Base-by-base conservation (phyloP, 2,329 filamentous ascomycete species). In the Xylariaceae sp. region DNA sequence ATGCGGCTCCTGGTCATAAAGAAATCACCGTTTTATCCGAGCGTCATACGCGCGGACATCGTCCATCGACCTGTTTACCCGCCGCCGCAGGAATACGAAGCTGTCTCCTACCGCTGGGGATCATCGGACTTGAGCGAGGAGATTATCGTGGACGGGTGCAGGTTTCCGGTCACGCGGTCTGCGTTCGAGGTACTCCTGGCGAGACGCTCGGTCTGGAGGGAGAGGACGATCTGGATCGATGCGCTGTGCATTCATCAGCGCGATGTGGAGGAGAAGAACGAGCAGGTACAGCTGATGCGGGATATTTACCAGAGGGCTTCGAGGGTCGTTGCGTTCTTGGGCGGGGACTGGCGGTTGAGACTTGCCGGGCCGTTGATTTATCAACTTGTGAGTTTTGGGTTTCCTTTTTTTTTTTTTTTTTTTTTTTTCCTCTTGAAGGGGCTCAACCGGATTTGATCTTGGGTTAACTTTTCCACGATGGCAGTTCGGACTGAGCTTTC, bases 1-100 rank as follows among this genome's bases (percentile, higher is more conserved):
- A 70, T 60, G 35, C 64, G 55, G 35, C 62, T 56, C 40, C 63
- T 67, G 6, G 62, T 56, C 8, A 26, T 56, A 6, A 53, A 41
- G 37, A 45, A 31, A 44, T 51, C 55, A 9, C 44, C 52, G 32
- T 56, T 52, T 3, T 48, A 55, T 48, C 52, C 47, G 4, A 57
- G 55, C 31, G 50, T 55, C 26, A 30, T 58, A 37, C 26, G 55
- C 6, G 52, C 52, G 12, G 40, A 49, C 9, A 40, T 58, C 11
- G 37, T 54, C 11, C 58, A 60, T 40, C 42, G 6, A 19, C 50
- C 50, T 0, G 47, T 60, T 5, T 48, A 60, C 35, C 51, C 50
- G 27, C 37, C 53, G 1, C 51, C 53, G 19, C 19, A 19, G 1
- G 53, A 56, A 37, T 57, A 60, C 27, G 59, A 59, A 40, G 59